Base-by-base conservation (phyloP, 805 yeast species). In the Candida oleophila region DNA sequence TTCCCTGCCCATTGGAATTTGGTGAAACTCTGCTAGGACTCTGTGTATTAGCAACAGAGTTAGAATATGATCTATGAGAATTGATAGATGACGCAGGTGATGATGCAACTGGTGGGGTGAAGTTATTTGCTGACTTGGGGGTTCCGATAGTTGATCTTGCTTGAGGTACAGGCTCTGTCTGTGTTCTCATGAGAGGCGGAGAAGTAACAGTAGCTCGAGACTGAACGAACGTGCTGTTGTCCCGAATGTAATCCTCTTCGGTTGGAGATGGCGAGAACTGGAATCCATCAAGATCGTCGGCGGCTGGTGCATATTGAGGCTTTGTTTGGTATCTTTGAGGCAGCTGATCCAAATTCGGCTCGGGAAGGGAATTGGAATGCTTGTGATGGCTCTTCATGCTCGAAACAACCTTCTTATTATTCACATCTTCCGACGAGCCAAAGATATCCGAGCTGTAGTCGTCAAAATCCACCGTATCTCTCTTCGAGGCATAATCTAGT, bases 331-430 rank as follows among this genome's bases (percentile, higher is more conserved):
- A 19, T 16, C 12, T 4, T 14, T 36, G 38, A 34, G 49, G 15
- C 45, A 49, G 22, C 19, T 43, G 28, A 15, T 44, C 21, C 14
- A 41, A 38, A 41, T 39, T 35, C 22, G 49, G 37, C 11, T 30
- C 41, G 8, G 46, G 42, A 14, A 39, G 28, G 3, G 43, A 32
- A 20, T 32, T 41, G 12, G 41, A 20, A 16, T 38, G 28, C 14
- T 19, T 36, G 14, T 36, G 39, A 19, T 22, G 21, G n/a, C n/a
- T n/a, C n/a, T 25, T 11, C 30, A 25, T 7, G 30, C 30, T 25
- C 11, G 30, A 11, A 25, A 11, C 11, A 25, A 25, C 11, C 5
- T 11, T 25, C 9, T 11, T 25, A 7, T 5, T 25, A 25, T 25
- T 25, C 9, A 25, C 11, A 7, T 25, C 30, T 7, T 25, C 30